phyloP scores from a whole-genome alignment of 2,329 filamentous ascomycete species.

The Aspergillus carbonarius region DNA sequence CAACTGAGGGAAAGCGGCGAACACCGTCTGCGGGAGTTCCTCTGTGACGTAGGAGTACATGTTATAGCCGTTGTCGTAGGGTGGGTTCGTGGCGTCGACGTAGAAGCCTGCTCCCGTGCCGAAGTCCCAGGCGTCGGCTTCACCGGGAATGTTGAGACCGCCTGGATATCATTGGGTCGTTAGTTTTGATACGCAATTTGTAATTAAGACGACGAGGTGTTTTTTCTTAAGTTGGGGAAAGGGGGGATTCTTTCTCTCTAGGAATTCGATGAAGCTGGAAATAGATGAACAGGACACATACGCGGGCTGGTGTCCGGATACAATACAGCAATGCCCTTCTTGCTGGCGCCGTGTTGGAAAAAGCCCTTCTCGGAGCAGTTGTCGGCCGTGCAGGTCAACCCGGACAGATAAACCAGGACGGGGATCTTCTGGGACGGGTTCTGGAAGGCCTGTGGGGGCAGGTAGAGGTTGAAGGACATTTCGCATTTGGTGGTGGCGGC shows the following conservation, averaged over 20 bases:
- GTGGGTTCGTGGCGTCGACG: slow-evolving; percentile 74
- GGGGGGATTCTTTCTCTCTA: background rate
- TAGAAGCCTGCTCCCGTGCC: slow-evolving; percentile 93
- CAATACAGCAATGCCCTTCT: slow-evolving; percentile 83
- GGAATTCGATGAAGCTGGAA: no score
- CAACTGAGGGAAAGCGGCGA: slow-evolving; percentile 68
- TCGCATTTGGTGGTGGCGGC: slow-evolving; percentile 76
- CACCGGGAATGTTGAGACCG: slow-evolving; percentile 75
- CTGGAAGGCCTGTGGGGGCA: slow-evolving; percentile 68
- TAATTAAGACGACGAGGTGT: no score
- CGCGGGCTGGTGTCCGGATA: slow-evolving; percentile 95
- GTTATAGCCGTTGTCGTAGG: slow-evolving; percentile 76
- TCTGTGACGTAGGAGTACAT: slow-evolving; percentile 93
- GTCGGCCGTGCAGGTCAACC: slow-evolving; percentile 91
- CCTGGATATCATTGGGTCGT: slow-evolving; percentile 43
- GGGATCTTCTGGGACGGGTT: slow-evolving; percentile 64
- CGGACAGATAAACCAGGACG: slow-evolving; percentile 88
- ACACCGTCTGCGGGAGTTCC: slow-evolving; percentile 80
- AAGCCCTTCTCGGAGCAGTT: slow-evolving; percentile 77
- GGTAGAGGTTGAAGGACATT: slow-evolving; percentile 91
- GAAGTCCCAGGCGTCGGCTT: slow-evolving; percentile 89
- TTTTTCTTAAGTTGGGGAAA: no score
- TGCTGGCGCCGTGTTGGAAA: slow-evolving; percentile 78
- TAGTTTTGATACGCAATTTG: no score
- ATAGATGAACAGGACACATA: no score